Base-by-base conservation (phyloP, 2,329 filamentous ascomycete species). In the Diplodia seriata region DNA sequence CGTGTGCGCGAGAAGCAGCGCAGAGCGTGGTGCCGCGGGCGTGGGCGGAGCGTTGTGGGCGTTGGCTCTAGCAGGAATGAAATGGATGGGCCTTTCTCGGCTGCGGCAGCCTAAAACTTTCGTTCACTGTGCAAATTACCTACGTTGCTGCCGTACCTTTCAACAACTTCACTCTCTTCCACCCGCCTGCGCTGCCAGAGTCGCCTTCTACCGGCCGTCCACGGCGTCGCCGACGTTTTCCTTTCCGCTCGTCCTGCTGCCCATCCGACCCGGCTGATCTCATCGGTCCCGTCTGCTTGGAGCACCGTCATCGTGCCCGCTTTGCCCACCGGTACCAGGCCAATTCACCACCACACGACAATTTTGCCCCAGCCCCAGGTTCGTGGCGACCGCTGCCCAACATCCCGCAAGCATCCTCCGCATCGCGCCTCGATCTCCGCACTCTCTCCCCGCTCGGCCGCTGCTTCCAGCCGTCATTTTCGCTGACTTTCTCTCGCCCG, bases 231-330 rank as follows among this genome's bases (percentile, higher is more conserved):
- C 59, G 59, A 63, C 59, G 59, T 63, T 63, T 63, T 38, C 47
- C 47, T 63, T 51, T 31, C 55, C 23, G 36, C 66, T 67, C 40
- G 64, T 61, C 49, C 49, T 67, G 55, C 66, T 62, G 55, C 66
- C 61, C 55, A 67, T 56, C 56, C 55, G 36, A 49, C 55, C 47
- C 66, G 43, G 66, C 56, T 61, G 47, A 61, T 61, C 66, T 61
- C 49, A 50, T 67, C 53, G 64, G 61, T 29, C 26, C 15, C 12
- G 63, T 67, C 64, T 59, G 64, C 64, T 54, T 67, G 55, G 53
- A 67, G 64, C 64, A 67, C 66, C 66, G 55, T 67, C 66, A 67
- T 61, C 66, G 66, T 61, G 66, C 66, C 66, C 62, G 50, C 51
- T 65, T 31, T 38, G 57, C 59, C 54, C 51, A 18, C 54, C 64